Percentiles rank a stretch among this genome's conserved stretches.
Evolutionary conservation across 106 monocot species (phyloP).

Genomic region (Triglochin maritima): DNA sequence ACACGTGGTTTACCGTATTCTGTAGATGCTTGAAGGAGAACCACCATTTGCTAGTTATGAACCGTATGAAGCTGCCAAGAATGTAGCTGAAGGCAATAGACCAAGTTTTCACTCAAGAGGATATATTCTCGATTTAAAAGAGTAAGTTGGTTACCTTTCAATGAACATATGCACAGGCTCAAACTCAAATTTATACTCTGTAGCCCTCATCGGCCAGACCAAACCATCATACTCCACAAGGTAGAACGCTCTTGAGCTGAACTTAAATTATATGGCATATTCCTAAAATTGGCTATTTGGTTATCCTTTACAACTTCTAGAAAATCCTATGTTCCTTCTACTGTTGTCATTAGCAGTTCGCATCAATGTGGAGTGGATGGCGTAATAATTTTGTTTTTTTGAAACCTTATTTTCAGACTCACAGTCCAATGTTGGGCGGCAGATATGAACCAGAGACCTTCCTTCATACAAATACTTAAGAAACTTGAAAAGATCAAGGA

Average conservation of each 20-base stretch:
- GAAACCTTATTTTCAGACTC: slow-evolving; percentile 27
- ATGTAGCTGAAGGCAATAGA: slow-evolving; percentile 66
- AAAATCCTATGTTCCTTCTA: too few species aligned
- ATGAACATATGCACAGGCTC: neutral
- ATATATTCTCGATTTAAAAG: slow-evolving; percentile 50
- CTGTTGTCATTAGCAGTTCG: too few species aligned
- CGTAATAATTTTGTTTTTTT: too few species aligned
- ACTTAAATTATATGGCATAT: too few species aligned
- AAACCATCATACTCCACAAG: too few species aligned
- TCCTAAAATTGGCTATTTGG: too few species aligned
- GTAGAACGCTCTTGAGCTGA: too few species aligned
- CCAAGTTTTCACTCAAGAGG: slow-evolving; percentile 69
- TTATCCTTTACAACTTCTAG: too few species aligned
- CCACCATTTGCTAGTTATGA: slow-evolving; percentile 73
- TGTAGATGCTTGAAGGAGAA: slow-evolving; percentile 92
- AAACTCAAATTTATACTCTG: neutral
- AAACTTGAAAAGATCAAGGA: slow-evolving; percentile 88
- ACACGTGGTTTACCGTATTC: neutral
- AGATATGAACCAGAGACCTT: slow-evolving; percentile 74
- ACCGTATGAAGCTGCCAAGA: slow-evolving; percentile 92
- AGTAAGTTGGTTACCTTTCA: slow-evolving; percentile 30
- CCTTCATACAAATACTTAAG: slow-evolving; percentile 84
- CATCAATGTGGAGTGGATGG: too few species aligned
- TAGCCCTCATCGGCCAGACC: too few species aligned
- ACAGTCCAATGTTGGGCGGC: slow-evolving; percentile 71